Evolutionary conservation across 2,329 filamentous ascomycete genomes (phyloP).

Genomic region (Monilinia aucupariae): DNA sequence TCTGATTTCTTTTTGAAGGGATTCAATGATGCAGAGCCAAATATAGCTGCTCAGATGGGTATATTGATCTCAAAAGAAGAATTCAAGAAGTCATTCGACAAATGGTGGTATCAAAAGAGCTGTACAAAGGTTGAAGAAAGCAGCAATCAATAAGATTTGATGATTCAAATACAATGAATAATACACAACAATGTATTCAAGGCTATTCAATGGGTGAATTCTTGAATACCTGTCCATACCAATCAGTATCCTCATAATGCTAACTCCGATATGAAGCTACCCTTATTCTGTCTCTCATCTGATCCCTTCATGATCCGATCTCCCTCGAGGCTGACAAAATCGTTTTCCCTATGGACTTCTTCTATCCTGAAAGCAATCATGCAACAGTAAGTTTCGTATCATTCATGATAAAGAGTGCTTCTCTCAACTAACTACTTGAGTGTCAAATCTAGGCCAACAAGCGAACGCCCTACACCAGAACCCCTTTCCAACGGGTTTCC

Average conservation of each 20-base stretch:
- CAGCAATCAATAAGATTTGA: background rate
- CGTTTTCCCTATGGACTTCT: background rate
- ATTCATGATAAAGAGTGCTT: background rate
- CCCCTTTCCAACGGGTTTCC: background rate
- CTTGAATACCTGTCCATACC: background rate
- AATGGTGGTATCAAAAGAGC: background rate
- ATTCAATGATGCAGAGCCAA: background rate
- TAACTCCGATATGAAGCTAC: background rate
- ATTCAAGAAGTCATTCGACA: background rate
- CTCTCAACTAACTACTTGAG: background rate
- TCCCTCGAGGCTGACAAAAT: background rate
- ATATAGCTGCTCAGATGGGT: no score
- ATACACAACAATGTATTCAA: background rate
- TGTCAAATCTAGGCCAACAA: background rate
- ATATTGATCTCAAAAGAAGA: background rate
- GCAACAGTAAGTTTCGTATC: background rate
- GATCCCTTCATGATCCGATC: background rate
- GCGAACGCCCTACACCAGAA: background rate
- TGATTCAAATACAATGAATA: background rate
- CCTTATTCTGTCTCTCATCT: background rate
- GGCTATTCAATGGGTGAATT: background rate
- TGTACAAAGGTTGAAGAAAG: background rate
- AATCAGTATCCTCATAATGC: background rate
- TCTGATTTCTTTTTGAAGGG: background rate
- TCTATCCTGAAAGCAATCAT: background rate